phyloP scores from a whole-genome alignment of 768 basidiomycete species.

The Boletellus ananiceps region DNA sequence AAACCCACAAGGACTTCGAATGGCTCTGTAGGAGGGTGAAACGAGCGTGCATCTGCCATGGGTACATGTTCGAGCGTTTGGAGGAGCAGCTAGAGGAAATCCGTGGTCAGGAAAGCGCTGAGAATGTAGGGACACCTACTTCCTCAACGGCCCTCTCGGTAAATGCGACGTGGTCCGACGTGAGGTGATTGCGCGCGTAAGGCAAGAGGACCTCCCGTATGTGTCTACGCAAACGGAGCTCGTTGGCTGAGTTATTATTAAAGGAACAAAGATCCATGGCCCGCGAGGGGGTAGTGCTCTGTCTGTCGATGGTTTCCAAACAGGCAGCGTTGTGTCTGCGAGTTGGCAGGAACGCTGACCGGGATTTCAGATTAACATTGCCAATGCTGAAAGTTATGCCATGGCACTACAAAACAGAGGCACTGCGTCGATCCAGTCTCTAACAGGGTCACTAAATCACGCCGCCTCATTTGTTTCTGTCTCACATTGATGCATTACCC shows the following conservation, averaged over 20 bases:
- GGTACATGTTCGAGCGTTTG: conserved; percentile 42
- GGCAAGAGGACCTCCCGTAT: conserved; percentile 51
- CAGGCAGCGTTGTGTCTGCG: too few relatives aligned
- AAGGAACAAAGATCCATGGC: conserved; percentile 16
- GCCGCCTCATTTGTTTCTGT: background rate
- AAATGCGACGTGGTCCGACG: conserved; percentile 50
- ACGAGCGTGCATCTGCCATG: conserved; percentile 45
- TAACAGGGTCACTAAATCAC: conserved; percentile 6
- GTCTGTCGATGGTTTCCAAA: too few relatives aligned
- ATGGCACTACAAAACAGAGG: too few relatives aligned
- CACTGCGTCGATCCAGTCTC: too few relatives aligned
- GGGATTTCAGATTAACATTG: too few relatives aligned
- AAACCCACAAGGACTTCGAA: conserved; percentile 40
- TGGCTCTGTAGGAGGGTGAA: conserved; percentile 53
- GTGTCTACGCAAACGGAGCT: conserved; percentile 35
- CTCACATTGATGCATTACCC: too few relatives aligned
- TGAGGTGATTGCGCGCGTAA: conserved; percentile 51
- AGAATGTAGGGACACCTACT: conserved; percentile 25
- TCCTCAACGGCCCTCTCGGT: conserved; percentile 47
- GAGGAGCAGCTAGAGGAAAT: conserved; percentile 36
- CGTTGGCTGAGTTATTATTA: conserved; percentile 15
- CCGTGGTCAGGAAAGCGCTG: background rate
- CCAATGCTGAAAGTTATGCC: too few relatives aligned
- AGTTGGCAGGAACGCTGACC: too few relatives aligned
- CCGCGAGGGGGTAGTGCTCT: background rate